These are phyloP conservation scores for Comarum palustre DNA, from an alignment of 306 rosid genomes.

Conservation along the genomic window DNA sequence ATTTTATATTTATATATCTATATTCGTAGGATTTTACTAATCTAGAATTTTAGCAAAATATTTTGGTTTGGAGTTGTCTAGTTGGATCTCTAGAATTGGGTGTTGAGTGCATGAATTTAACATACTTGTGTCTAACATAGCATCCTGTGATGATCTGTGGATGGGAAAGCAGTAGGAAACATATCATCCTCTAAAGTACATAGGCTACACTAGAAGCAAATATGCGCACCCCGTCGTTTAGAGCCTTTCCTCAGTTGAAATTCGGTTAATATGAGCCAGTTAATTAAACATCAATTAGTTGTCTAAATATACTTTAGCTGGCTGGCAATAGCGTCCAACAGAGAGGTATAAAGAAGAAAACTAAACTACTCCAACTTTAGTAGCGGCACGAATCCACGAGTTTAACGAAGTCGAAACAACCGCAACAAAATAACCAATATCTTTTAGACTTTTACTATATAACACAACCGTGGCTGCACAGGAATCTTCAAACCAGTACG, in stretches of 20 bases:
- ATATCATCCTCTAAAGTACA: too few species aligned
- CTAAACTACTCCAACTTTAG: background rate
- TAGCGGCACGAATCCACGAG: background rate
- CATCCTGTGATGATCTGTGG: too few species aligned
- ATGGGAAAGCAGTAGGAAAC: too few species aligned
- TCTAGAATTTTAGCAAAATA: background rate
- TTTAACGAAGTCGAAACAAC: background rate
- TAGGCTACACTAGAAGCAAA: too few species aligned
- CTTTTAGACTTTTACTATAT: background rate
- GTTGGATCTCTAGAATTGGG: background rate
- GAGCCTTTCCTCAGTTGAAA: too few species aligned
- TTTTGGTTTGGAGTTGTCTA: background rate
- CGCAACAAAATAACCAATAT: conserved; percentile 15
- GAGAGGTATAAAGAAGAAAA: background rate
- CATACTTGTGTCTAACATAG: too few species aligned
- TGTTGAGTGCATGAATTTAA: too few species aligned
- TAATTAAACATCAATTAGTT: too few species aligned
- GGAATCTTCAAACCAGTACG: background rate
- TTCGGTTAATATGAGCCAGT: too few species aligned
- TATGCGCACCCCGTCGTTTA: too few species aligned
- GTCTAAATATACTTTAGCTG: too few species aligned
- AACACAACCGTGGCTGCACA: background rate
- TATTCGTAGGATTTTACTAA: background rate
- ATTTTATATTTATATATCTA: background rate
- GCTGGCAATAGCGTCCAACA: background rate